Conservation (phyloP, 371 early-diverging fungal genomes). For the Nematocida minor region DNA sequence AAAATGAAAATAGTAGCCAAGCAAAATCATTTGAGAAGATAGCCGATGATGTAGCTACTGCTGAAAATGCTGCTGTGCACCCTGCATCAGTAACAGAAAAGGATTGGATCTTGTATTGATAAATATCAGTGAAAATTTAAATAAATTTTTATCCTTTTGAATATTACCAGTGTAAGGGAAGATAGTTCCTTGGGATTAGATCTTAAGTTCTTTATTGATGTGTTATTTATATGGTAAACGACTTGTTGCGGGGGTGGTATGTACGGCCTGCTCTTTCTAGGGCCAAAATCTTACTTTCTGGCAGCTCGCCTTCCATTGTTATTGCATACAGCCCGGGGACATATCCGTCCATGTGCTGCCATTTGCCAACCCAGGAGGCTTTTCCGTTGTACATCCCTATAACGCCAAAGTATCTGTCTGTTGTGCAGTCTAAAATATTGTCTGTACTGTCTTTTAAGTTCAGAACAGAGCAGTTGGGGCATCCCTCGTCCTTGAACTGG, state of each 20-base stretch:
- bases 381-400: slow-evolving; percentile 54
- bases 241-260: slow-evolving; percentile 57
- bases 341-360: slow-evolving; percentile 61
- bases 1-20: no score
- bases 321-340: slow-evolving; percentile 64
- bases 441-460: slow-evolving; percentile 36
- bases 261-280: slow-evolving; percentile 59
- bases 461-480: slow-evolving; percentile 61
- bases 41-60: no score
- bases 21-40: no score
- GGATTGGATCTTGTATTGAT: no score
- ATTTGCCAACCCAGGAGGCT: slow-evolving; percentile 64
- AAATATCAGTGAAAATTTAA: no score
- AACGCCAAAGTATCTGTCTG: slow-evolving; percentile 55
- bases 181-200: no score
- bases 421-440: slow-evolving; percentile 55
- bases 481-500: slow-evolving; percentile 61
- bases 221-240: slow-evolving; percentile 54
- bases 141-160: no score
- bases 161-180: no score
- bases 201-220: neutral
- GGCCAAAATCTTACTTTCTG: slow-evolving; percentile 58
- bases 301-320: slow-evolving; percentile 61
- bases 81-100: no score
- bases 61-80: no score